Conservation (phyloP, 495 filamentous ascomycete genomes). For the Hyaloscypha finlandica region DNA sequence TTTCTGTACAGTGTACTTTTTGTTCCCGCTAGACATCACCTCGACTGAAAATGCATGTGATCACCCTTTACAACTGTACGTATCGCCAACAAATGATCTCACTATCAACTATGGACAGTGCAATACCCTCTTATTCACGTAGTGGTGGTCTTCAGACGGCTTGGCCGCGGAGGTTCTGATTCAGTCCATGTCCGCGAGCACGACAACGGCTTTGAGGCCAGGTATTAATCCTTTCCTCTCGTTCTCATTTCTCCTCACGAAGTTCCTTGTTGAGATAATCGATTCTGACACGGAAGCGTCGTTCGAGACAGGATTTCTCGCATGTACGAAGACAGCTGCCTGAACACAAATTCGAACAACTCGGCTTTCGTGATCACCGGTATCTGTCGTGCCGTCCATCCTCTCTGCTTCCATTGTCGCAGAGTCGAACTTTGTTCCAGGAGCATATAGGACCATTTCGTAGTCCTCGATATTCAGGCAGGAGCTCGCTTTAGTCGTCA, state of each 20-base stretch:
- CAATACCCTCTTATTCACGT: no score
- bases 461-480: conserved; percentile 19
- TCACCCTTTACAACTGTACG: no score
- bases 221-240: background rate
- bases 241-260: background rate
- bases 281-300: background rate
- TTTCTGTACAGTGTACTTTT: no score
- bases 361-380: background rate
- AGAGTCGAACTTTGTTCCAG: conserved; percentile 7
- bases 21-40: no score
- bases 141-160: no score
- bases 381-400: conserved; percentile 12
- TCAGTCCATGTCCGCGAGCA: background rate
- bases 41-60: no score
- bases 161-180: background rate
- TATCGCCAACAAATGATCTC: no score
- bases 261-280: conserved; percentile 6
- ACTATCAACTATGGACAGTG: no score
- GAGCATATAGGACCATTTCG: conserved; percentile 12
- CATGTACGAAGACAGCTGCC: conserved; percentile 7
- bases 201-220: conserved; percentile 1
- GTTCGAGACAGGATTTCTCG: background rate
- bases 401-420: conserved; percentile 2
- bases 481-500: conserved; percentile 14
- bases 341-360: conserved; percentile 1